Evolutionary conservation across 1,284 basidiomycete genomes (phyloP).

Genomic region (Stereum hirsutum): DNA sequence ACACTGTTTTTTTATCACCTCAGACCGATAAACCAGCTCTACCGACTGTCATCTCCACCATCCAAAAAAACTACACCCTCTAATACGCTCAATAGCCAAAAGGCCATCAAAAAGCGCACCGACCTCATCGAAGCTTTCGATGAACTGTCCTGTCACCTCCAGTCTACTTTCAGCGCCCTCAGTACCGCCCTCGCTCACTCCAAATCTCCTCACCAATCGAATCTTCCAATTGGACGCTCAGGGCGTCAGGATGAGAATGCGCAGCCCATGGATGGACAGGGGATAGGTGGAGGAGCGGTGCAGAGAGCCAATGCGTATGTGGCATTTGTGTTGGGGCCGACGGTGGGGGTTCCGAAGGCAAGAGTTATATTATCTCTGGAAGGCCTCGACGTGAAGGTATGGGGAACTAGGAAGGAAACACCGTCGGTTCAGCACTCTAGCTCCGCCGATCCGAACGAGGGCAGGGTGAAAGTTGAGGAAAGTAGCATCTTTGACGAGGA

Average conservation of each 20-base stretch:
- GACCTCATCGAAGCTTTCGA: constrained; percentile 59
- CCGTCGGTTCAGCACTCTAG: too few relatives aligned
- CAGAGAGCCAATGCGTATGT: constrained; percentile 33
- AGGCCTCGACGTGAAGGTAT: constrained; percentile 47
- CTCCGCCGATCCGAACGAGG: not conserved
- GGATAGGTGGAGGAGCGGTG: too few relatives aligned
- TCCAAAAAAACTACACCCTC: constrained; percentile 23
- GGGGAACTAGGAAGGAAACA: constrained; percentile 35
- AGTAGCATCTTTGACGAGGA: constrained; percentile 6
- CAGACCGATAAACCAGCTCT: constrained; percentile 57
- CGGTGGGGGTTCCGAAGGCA: constrained; percentile 44
- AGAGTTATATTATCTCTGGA: constrained; percentile 54
- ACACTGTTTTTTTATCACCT: not conserved
- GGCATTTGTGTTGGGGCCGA: constrained; percentile 56
- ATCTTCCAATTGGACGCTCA: too few relatives aligned
- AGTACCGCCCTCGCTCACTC: constrained; percentile 55
- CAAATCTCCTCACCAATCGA: too few relatives aligned
- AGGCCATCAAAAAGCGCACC: constrained; percentile 44
- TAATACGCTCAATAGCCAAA: too few relatives aligned
- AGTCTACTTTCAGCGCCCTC: constrained; percentile 61
- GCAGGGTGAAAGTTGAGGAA: not conserved
- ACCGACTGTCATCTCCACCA: constrained; percentile 30
- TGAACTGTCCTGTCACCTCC: constrained; percentile 59
- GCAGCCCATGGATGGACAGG: not conserved
- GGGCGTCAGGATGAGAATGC: not conserved